Evolutionary conservation across 1,284 basidiomycete species (phyloP).

Genomic region (Cryptococcus amylolentus): DNA sequence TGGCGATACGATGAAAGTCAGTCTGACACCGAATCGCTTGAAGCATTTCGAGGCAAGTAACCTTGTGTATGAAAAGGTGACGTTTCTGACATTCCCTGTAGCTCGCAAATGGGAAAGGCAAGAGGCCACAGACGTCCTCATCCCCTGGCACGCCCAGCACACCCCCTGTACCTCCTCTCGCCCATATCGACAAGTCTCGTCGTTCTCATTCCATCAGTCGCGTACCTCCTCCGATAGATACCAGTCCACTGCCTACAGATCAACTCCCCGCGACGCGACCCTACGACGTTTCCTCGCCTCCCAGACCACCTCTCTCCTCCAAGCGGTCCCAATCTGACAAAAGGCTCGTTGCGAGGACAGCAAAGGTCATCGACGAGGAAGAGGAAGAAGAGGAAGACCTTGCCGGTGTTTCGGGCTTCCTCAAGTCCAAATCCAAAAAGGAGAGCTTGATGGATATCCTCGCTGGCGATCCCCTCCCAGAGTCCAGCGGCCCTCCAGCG

Average conservation of each 20-base stretch:
- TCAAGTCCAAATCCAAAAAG: conserved; percentile 12
- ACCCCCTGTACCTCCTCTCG: background rate
- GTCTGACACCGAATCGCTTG: conserved; percentile 84
- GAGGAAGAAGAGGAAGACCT: conserved; percentile 27
- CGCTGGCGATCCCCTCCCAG: background rate
- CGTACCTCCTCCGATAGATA: background rate
- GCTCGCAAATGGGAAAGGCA: background rate
- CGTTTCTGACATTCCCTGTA: background rate
- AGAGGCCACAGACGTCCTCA: background rate
- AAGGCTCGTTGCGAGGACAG: conserved; percentile 25
- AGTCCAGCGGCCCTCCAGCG: background rate
- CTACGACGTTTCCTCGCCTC: background rate
- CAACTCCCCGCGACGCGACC: background rate
- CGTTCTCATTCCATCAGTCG: background rate
- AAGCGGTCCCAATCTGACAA: conserved; percentile 7
- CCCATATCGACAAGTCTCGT: background rate
- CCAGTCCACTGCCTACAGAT: background rate
- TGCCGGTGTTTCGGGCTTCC: background rate
- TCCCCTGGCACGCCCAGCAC: background rate
- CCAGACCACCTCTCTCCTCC: background rate
- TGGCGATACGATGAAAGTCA: conserved; percentile 86
- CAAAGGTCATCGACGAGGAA: conserved; percentile 35
- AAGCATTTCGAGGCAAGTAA: conserved; percentile 77
- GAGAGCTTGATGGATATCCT: conserved; percentile 27
- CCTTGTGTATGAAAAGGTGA: background rate